Percentiles rank a stretch among this genome's conserved stretches.
phyloP scores from a whole-genome alignment of 1,284 basidiomycete genomes.

The Mycosarcoma maydis region DNA sequence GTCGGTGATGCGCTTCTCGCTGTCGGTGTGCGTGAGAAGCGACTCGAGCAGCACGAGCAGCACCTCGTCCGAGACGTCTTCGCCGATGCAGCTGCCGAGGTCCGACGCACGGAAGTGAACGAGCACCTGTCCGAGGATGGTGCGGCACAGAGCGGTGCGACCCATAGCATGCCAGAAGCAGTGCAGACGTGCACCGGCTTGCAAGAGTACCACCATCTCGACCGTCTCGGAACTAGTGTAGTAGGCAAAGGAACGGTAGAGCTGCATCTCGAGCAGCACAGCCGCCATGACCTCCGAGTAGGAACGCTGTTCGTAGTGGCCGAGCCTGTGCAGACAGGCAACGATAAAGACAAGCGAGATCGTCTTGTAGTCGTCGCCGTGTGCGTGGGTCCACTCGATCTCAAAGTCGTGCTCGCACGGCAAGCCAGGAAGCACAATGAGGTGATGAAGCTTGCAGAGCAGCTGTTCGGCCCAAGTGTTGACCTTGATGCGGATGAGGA shows the following conservation, averaged over 20 bases:
- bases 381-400: not conserved
- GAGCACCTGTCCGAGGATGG: not conserved
- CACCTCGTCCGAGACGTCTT: slow-evolving; percentile 2
- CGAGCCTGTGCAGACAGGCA: slow-evolving; percentile 2
- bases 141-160: slow-evolving; percentile 1
- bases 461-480: not conserved
- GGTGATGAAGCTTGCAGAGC: slow-evolving; percentile 7
- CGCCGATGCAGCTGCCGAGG: not conserved
- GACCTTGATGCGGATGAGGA: slow-evolving; percentile 1
- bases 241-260: not conserved
- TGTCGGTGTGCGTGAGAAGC: not conserved
- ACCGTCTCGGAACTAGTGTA: not conserved
- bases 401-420: slow-evolving; percentile 5
- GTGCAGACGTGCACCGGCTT: not conserved
- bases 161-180: slow-evolving; percentile 8
- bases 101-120: slow-evolving; percentile 3
- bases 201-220: slow-evolving; percentile 3
- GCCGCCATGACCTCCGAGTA: slow-evolving; percentile 7
- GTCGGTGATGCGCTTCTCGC: slow-evolving; percentile 4
- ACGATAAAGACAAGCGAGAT: slow-evolving; percentile 7
- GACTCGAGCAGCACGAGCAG: slow-evolving; percentile 1
- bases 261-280: slow-evolving; percentile 2
- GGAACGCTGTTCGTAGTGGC: not conserved
- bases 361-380: not conserved
- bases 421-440: slow-evolving; percentile 1